Conservation (phyloP, 2,329 filamentous ascomycete genomes). For the Fusarium temperatum region DNA sequence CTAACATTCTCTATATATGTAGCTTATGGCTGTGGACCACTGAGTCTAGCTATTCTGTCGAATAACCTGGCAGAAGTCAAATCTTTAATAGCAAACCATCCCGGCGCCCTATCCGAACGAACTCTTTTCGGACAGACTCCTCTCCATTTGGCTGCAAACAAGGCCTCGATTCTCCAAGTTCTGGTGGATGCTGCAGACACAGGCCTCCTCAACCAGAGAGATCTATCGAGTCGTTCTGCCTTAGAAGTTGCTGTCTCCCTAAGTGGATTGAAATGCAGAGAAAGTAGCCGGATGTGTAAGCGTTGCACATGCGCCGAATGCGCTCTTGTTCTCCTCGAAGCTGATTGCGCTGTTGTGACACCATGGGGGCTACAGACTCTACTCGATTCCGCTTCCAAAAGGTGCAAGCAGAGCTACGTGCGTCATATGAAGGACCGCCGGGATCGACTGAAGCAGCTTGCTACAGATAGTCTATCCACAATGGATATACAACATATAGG, state of each 20-base stretch:
- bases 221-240: fast-evolving
- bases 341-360: no score
- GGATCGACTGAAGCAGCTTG: no score
- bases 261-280: neutral
- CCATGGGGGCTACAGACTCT: no score
- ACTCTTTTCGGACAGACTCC: neutral
- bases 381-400: no score
- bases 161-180: neutral
- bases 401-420: no score
- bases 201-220: neutral
- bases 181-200: neutral
- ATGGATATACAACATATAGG: no score
- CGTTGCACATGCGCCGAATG: no score
- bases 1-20: no score
- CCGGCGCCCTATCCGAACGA: neutral
- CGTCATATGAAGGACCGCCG: no score
- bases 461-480: no score
- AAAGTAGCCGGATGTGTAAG: no score
- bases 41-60: neutral
- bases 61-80: neutral
- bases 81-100: fast-evolving
- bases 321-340: no score
- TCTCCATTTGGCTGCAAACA: neutral
- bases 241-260: neutral
- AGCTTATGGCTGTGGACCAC: neutral